Evolutionary conservation across 225 moss, liverwort and hornwort genomes (phyloP).

Genomic region (Marchantia polymorpha): DNA sequence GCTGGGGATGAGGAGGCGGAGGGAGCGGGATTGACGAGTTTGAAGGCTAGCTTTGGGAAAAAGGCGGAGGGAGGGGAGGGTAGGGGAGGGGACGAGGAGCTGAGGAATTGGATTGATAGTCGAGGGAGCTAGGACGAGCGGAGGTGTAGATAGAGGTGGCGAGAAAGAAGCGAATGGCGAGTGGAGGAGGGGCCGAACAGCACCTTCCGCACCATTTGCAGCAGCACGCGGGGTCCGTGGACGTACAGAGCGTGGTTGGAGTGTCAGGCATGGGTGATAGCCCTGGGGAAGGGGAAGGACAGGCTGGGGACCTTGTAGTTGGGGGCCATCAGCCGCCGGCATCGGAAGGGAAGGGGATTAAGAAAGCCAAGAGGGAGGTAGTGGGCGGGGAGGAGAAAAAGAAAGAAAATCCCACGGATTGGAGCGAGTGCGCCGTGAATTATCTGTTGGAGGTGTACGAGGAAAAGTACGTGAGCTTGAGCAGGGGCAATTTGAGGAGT

Average conservation of each 20-base stretch:
- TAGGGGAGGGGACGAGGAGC: background rate
- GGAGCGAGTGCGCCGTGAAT: conserved; percentile 91
- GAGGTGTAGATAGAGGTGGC: conserved; percentile 26
- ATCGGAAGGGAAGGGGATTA: conserved; percentile 41
- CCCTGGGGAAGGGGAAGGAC: conserved; percentile 33
- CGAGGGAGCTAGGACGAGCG: background rate
- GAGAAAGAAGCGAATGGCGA: conserved; percentile 50
- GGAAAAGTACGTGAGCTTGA: conserved; percentile 82
- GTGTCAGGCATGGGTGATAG: conserved; percentile 29
- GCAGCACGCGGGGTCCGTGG: conserved; percentile 16
- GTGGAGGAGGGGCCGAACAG: conserved; percentile 44
- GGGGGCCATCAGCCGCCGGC: conserved; percentile 39
- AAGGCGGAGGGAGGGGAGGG: background rate
- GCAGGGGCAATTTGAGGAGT: conserved; percentile 79
- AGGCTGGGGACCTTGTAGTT: conserved; percentile 10
- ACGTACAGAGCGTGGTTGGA: conserved; percentile 21
- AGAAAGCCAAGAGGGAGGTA: conserved; percentile 47
- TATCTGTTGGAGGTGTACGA: conserved; percentile 82
- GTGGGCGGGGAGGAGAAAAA: conserved; percentile 48
- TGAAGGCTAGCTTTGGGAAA: background rate
- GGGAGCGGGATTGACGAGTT: conserved; percentile 7
- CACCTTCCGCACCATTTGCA: conserved; percentile 38
- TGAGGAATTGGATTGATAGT: background rate
- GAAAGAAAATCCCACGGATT: conserved; percentile 66
- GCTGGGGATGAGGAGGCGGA: background rate